phyloP scores from a whole-genome alignment of 73 alveolate species.

The Symbiodinium natans region DNA sequence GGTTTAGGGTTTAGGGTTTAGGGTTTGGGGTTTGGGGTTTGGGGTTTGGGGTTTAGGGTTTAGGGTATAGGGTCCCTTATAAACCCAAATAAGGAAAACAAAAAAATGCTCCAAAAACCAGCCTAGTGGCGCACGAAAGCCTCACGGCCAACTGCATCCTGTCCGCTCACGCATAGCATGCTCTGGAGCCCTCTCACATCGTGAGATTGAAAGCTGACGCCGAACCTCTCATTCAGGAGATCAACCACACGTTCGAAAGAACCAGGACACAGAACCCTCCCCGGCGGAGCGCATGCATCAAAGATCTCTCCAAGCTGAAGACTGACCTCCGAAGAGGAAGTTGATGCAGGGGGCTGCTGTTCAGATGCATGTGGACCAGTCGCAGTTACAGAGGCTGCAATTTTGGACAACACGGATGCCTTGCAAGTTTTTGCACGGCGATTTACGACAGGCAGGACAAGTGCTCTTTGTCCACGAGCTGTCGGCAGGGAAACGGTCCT shows the following conservation, averaged over 20 bases:
- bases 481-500: not conserved
- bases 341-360: no score
- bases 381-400: not conserved
- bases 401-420: not conserved
- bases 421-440: not conserved
- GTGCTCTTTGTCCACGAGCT: not conserved
- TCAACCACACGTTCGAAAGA: not conserved
- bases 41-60: no score
- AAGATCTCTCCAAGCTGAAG: not conserved
- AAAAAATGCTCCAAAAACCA: not conserved
- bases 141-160: not conserved
- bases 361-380: no score
- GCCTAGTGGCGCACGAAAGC: not conserved
- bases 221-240: not conserved
- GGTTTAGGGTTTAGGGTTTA: no score
- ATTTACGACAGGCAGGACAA: not conserved
- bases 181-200: not conserved
- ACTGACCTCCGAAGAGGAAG: not conserved
- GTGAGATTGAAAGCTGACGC: not conserved
- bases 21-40: no score
- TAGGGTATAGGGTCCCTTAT: not conserved
- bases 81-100: not conserved
- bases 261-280: not conserved
- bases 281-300: not conserved
- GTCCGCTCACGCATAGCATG: not conserved